Evolutionary conservation across 177 flowering plant genomes (phyloP).

Genomic region (Vitis hybrid): DNA sequence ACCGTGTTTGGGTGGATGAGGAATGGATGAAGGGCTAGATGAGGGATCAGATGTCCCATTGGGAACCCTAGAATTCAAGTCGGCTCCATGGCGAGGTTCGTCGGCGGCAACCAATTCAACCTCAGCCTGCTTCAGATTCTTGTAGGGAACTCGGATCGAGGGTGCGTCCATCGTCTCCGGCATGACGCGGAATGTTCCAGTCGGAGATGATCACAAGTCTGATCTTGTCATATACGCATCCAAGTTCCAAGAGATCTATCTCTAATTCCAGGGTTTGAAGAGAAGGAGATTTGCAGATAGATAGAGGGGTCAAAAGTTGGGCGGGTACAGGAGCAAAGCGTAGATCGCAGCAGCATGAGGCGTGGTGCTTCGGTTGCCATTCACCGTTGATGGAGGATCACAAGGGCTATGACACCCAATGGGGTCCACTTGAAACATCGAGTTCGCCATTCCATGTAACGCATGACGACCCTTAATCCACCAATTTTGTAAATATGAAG

Average conservation of each 20-base stretch:
- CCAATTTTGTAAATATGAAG: too few species aligned
- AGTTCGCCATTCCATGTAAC: too few species aligned
- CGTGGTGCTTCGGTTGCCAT: background rate
- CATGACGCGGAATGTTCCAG: conserved; percentile 15
- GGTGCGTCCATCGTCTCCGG: conserved; percentile 51
- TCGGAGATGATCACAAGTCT: background rate
- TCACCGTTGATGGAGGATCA: background rate
- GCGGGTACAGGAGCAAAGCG: conserved; percentile 9
- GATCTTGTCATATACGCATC: too few species aligned
- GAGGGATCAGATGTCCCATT: conserved; percentile 20
- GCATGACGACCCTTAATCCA: too few species aligned
- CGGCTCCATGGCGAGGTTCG: conserved; percentile 29
- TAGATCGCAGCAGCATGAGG: conserved; percentile 10
- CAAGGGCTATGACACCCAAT: too few species aligned
- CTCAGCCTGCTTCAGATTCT: conserved; percentile 61
- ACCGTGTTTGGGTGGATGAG: conserved; percentile 10
- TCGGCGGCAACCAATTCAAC: conserved; percentile 60
- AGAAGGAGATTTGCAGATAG: background rate
- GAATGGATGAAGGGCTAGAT: conserved; percentile 9
- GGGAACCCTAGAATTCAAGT: conserved; percentile 29
- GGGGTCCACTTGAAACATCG: too few species aligned
- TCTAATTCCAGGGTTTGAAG: background rate
- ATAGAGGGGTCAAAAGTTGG: conserved; percentile 14
- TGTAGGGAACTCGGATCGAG: conserved; percentile 76
- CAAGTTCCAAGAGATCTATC: too few species aligned